These are phyloP conservation scores for Holtermannia corniformis DNA, from an alignment of 768 basidiomycete genomes.

Conservation along the genomic window DNA sequence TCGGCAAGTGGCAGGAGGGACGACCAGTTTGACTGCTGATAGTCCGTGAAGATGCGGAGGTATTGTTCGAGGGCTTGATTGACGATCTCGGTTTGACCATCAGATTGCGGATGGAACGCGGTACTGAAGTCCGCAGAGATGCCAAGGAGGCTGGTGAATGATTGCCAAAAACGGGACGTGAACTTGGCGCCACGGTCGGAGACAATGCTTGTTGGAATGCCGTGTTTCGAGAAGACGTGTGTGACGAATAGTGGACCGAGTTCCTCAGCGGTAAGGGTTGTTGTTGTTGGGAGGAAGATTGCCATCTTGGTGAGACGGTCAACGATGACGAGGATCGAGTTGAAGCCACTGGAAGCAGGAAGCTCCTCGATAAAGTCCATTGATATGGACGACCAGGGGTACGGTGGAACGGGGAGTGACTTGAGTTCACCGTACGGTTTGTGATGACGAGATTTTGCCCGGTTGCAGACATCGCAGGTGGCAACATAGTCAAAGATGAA, in stretches of 20 bases:
- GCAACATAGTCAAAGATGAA: constrained; percentile 39
- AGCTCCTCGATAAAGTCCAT: constrained; percentile 44
- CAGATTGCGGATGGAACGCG: constrained; percentile 46
- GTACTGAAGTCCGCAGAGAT: constrained; percentile 43
- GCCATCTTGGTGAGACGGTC: constrained; percentile 45
- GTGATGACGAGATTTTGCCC: constrained; percentile 41
- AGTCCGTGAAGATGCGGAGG: constrained; percentile 40
- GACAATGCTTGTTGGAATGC: constrained; percentile 25
- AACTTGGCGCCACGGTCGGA: constrained; percentile 34
- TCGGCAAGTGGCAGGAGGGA: constrained; percentile 38
- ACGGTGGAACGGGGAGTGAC: constrained; percentile 26
- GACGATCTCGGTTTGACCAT: constrained; percentile 45
- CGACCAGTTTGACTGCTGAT: constrained; percentile 41
- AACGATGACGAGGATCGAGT: constrained; percentile 44
- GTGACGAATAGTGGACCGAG: constrained; percentile 20
- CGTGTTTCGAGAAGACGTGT: constrained; percentile 19
- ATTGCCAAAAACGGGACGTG: constrained; percentile 36
- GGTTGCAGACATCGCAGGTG: constrained; percentile 42
- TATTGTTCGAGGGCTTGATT: constrained; percentile 46
- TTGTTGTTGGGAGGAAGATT: constrained; percentile 45
- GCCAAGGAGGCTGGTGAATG: constrained; percentile 35
- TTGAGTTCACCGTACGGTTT: constrained; percentile 42
- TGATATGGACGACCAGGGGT: constrained; percentile 42
- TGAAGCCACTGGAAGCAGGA: constrained; percentile 36
- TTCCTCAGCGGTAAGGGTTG: constrained; percentile 30